Evolutionary conservation across 768 basidiomycete genomes (phyloP).

Genomic region (Postia placenta): DNA sequence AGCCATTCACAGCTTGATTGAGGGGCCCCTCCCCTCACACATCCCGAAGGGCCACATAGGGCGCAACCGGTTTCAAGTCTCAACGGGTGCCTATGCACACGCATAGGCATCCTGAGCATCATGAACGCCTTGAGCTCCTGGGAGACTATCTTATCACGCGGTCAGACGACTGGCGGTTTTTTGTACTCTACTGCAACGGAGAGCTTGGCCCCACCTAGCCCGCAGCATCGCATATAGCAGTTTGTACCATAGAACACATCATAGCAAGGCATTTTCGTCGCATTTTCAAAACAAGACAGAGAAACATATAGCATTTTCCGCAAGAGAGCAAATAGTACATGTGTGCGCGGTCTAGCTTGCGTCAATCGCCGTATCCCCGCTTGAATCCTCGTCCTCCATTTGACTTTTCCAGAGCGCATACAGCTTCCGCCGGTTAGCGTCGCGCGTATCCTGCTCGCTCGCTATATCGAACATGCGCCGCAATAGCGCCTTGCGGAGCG

Average conservation of each 20-base stretch:
- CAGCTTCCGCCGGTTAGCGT: slow-evolving; percentile 76
- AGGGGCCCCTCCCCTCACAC: slow-evolving; percentile 13
- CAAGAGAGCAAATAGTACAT: not conserved
- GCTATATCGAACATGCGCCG: slow-evolving; percentile 67
- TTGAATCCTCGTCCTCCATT: slow-evolving; percentile 38
- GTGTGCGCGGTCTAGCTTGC: slow-evolving; percentile 5
- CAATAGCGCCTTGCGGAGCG: slow-evolving; percentile 52
- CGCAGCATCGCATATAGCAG: too few species aligned
- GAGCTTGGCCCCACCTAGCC: not conserved
- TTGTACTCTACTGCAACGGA: not conserved
- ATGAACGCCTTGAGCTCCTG: not conserved
- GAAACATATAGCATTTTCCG: too few species aligned
- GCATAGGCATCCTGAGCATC: not conserved
- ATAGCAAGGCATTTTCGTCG: too few species aligned
- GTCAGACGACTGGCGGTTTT: not conserved
- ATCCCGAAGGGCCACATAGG: slow-evolving; percentile 18
- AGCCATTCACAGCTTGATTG: slow-evolving; percentile 5
- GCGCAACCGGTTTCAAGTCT: slow-evolving; percentile 11
- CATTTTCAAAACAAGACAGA: too few species aligned
- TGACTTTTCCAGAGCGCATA: slow-evolving; percentile 73
- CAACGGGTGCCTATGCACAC: not conserved
- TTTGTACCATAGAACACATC: too few species aligned
- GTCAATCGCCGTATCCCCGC: slow-evolving; percentile 23
- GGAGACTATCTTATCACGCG: not conserved
- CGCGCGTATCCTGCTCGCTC: slow-evolving; percentile 65